Conservation (phyloP, 2,329 filamentous ascomycete genomes). For the Aplosporella prunicola region DNA sequence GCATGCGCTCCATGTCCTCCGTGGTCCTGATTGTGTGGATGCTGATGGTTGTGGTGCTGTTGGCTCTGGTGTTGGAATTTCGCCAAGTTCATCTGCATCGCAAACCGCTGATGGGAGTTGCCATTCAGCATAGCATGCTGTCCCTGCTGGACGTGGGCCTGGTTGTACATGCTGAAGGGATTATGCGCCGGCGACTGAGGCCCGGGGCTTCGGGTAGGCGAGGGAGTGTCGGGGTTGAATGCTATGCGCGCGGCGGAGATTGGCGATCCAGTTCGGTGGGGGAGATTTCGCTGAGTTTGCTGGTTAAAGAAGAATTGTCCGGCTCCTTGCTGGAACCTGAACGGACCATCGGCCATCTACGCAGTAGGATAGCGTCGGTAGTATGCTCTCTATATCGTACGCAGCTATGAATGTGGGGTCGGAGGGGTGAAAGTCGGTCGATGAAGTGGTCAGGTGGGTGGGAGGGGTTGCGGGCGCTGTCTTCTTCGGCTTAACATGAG, state of each 20-base stretch:
- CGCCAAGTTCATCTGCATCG: slow-evolving; percentile 50
- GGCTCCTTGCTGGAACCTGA: slow-evolving; percentile 53
- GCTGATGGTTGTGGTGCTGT: slow-evolving; percentile 43
- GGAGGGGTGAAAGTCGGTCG: slow-evolving; percentile 16
- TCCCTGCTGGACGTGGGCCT: slow-evolving; percentile 55
- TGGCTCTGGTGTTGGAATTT: slow-evolving; percentile 57
- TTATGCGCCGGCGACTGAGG: slow-evolving; percentile 38
- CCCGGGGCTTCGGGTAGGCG: slow-evolving; percentile 49
- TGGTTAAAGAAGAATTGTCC: slow-evolving; percentile 50
- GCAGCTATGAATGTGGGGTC: slow-evolving; percentile 10
- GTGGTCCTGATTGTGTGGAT: slow-evolving; percentile 53
- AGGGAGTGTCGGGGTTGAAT: slow-evolving; percentile 43
- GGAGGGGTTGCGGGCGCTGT: slow-evolving; percentile 35
- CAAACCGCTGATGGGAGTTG: slow-evolving; percentile 49
- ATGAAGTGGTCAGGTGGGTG: slow-evolving; percentile 30
- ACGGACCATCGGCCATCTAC: slow-evolving; percentile 62
- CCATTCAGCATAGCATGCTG: slow-evolving; percentile 71
- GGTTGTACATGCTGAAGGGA: slow-evolving; percentile 60
- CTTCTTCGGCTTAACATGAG: slow-evolving; percentile 42
- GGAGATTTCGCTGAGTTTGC: slow-evolving; percentile 35
- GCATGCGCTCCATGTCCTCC: slow-evolving; percentile 41
- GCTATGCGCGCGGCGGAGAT: slow-evolving; percentile 33
- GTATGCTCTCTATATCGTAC: slow-evolving; percentile 5
- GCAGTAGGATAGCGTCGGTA: slow-evolving; percentile 17
- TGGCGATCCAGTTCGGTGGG: slow-evolving; percentile 40